Conservation (phyloP, 2,329 filamentous ascomycete genomes). For the Sarocladium strictum region DNA sequence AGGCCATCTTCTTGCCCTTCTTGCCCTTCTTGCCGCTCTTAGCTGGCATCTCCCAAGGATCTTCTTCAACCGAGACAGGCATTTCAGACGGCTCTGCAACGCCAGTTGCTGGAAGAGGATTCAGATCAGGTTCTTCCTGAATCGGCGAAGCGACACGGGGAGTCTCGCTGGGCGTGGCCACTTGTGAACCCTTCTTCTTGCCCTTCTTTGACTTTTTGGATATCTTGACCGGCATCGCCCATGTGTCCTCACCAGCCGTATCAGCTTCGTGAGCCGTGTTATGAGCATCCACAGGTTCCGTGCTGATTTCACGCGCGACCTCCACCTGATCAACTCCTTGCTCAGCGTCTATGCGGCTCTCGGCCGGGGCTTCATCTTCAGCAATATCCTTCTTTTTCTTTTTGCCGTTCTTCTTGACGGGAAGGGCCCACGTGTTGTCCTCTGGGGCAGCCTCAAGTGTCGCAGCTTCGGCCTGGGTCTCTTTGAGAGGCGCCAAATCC, state of each 20-base stretch:
- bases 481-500: neutral
- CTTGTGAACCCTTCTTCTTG: slow-evolving; percentile 19
- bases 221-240: neutral
- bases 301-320: neutral
- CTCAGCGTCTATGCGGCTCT: neutral
- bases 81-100: neutral
- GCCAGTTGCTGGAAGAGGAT: neutral
- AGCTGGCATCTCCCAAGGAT: neutral
- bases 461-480: neutral
- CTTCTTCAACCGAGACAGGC: neutral
- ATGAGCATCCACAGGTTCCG: neutral
- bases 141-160: neutral
- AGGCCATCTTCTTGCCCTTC: slow-evolving; percentile 10
- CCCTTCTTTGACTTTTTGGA: slow-evolving; percentile 22
- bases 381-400: slow-evolving; percentile 18
- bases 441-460: neutral
- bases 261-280: neutral
- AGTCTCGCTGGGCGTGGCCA: neutral
- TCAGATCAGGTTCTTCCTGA: neutral
- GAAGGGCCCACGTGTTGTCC: slow-evolving; percentile 10
- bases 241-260: neutral
- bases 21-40: slow-evolving; percentile 11
- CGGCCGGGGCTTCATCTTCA: neutral
- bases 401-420: slow-evolving; percentile 24
- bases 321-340: neutral